A percentile compares a stretch with the other conserved stretches of the same genome.
Evolutionary conservation across 2,329 filamentous ascomycete species (phyloP).

Genomic region (Fusarium sp.): DNA sequence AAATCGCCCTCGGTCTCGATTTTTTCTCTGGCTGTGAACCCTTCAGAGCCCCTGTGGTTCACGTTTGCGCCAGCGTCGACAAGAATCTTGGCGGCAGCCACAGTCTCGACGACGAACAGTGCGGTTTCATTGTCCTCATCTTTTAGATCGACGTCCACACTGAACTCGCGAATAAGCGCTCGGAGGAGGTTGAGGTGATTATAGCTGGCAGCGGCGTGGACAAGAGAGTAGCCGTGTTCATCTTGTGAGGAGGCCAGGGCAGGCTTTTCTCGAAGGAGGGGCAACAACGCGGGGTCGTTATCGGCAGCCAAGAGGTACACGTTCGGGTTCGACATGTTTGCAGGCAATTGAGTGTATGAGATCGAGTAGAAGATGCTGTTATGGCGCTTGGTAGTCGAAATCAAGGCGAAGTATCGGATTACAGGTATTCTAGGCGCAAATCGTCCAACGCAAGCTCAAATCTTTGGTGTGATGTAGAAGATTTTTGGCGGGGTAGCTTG

Average conservation of each 20-base stretch:
- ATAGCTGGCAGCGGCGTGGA: constrained; percentile 95
- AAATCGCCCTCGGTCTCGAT: constrained; percentile 59
- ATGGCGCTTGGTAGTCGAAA: not conserved
- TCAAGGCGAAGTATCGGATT: not conserved
- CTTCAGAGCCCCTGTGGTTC: constrained; percentile 75
- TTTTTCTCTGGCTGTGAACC: constrained; percentile 83
- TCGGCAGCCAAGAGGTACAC: constrained; percentile 85
- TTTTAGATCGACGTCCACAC: constrained; percentile 81
- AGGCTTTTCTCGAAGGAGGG: constrained; percentile 79
- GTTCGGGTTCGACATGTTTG: constrained; percentile 57
- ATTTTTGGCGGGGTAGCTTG: constrained; percentile 37
- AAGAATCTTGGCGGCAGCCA: constrained; percentile 81
- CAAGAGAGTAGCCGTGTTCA: constrained; percentile 90
- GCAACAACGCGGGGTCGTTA: constrained; percentile 78
- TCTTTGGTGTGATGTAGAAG: not conserved
- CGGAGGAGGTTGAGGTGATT: constrained; percentile 85
- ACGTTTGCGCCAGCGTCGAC: constrained; percentile 83
- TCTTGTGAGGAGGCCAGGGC: constrained; percentile 85
- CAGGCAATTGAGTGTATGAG: not conserved
- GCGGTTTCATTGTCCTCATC: constrained; percentile 96
- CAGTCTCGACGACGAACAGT: constrained; percentile 90
- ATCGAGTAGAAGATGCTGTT: not conserved
- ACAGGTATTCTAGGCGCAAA: not conserved
- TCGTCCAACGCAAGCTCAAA: not conserved
- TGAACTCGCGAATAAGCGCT: constrained; percentile 78